These are phyloP conservation scores for Chrysanthemum seticuspe DNA, from an alignment of 129 eudicot species.

Conservation along the genomic window DNA sequence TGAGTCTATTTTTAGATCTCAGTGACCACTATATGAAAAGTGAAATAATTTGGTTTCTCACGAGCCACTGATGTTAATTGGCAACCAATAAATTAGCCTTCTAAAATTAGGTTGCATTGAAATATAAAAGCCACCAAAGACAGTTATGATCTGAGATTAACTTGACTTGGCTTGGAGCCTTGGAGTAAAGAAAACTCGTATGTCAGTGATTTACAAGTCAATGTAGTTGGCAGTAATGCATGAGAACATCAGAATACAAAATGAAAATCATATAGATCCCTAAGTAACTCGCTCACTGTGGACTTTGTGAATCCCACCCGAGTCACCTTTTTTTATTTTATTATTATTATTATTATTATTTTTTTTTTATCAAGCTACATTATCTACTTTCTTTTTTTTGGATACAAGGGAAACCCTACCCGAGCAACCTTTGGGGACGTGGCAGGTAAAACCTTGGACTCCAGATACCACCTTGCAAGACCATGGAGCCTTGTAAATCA, in stretches of 20 bases:
- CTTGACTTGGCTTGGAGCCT: constrained; percentile 12
- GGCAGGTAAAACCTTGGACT: no score
- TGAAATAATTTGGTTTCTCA: not conserved
- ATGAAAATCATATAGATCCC: not conserved
- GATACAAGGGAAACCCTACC: no score
- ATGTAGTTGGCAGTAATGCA: constrained; percentile 2
- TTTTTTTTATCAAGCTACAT: no score
- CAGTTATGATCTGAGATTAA: not conserved
- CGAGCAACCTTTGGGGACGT: no score
- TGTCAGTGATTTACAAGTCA: not conserved
- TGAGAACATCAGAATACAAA: constrained; percentile 12
- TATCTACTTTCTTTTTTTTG: no score
- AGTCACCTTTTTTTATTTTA: no score
- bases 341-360: no score
- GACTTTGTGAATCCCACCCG: not conserved
- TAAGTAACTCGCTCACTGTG: not conserved
- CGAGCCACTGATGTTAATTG: constrained; percentile 4
- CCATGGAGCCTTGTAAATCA: no score
- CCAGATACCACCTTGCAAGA: no score
- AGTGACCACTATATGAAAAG: constrained; percentile 7
- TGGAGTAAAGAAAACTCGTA: not conserved
- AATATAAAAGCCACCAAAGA: not conserved
- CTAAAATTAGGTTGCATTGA: no score
- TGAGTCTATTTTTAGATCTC: not conserved
- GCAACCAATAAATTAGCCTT: no score